Base-by-base conservation (phyloP, 345 rosid species). In the Populus simonii region DNA sequence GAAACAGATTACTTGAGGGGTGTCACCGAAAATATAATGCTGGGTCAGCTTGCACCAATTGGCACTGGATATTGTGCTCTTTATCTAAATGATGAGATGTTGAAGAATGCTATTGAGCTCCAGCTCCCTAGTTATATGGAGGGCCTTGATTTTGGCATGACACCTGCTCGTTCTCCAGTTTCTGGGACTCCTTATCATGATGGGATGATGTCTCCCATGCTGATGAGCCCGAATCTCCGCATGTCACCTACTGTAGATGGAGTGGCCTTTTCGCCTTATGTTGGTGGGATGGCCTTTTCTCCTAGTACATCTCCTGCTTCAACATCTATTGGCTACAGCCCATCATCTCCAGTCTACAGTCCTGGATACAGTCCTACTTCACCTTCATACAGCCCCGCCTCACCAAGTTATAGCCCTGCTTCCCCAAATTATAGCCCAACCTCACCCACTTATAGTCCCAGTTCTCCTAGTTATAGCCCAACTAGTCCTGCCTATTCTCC, bases 121-220 rank as follows among this genome's bases (percentile, higher is more conserved):
- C 98, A 93, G 89, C 94, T 95, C 55, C 99, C 99, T 49, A 95
- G 99, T 88, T 95, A 91, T 68, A 89, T 95, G 96, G 98, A 92
- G 66, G 93, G 94, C 71, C 80, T 92, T 68, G 98, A 93, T 16
- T 93, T 86, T 78, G 97, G 96, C 76, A 91, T 89, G 96, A 93
- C 98, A 23, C 99, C 98, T 80, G 98, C 82, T 23, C 94, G 94
- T 72, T 95, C 98, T 72, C 97, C 97, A 29, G 76, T 88, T 9
- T 88, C 97, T 0, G 93, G 97, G 74, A 95, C 99, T 83, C 99
- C 99, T 82, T 95, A 87, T 80, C 99, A 93, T 49, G 99, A 93
- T 8, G 91, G 97, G 78, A 90, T 95, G 93, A 93, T 93, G 99
- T 93, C 99, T 62, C 99, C 99, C 29, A 89, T 95, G 76, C 83